Percentiles rank a stretch among this genome's conserved stretches.
Conservation (phyloP, 2,329 filamentous ascomycete species). For the Fusarium albidum region DNA sequence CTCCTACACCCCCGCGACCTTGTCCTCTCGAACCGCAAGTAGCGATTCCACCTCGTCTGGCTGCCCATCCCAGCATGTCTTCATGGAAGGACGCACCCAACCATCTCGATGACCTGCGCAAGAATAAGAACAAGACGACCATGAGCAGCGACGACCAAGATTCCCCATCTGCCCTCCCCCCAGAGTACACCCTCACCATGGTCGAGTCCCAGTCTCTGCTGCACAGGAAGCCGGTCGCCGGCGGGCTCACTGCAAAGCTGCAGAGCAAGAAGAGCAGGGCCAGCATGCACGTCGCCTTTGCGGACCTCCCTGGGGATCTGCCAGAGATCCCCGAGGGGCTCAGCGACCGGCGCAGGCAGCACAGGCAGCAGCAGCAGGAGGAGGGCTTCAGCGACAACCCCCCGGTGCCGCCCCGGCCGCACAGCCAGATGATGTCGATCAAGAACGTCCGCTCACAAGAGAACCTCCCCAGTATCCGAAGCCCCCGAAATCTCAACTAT, state of each 20-base stretch:
- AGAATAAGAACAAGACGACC: not conserved
- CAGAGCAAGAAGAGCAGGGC: conserved; percentile 50
- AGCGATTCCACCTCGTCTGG: conserved; percentile 20
- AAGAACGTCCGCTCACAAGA: conserved; percentile 52
- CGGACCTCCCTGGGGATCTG: conserved; percentile 50
- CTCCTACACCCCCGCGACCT: conserved; percentile 1
- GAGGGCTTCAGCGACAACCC: conserved; percentile 29
- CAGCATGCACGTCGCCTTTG: conserved; percentile 40
- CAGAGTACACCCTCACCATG: conserved; percentile 18
- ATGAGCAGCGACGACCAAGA: conserved; percentile 2
- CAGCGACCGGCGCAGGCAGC: conserved; percentile 48
- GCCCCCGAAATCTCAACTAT: conserved; percentile 53
- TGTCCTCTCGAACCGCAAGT: conserved; percentile 26
- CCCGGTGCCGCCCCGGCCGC: conserved; percentile 26
- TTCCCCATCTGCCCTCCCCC: conserved; percentile 15
- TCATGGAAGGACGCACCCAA: conserved; percentile 12
- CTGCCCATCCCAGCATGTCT: conserved; percentile 16
- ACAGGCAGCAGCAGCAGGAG: conserved; percentile 40
- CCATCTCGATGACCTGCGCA: conserved; percentile 12
- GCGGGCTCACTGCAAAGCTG: conserved; percentile 57
- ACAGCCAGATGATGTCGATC: conserved; percentile 27
- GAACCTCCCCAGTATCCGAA: conserved; percentile 51
- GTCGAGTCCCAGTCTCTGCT: conserved; percentile 20
- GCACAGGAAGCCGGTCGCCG: conserved; percentile 28
- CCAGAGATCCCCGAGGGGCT: conserved; percentile 62